phyloP scores from a whole-genome alignment of 2,329 filamentous ascomycete species.

The Clonostachys solani region DNA sequence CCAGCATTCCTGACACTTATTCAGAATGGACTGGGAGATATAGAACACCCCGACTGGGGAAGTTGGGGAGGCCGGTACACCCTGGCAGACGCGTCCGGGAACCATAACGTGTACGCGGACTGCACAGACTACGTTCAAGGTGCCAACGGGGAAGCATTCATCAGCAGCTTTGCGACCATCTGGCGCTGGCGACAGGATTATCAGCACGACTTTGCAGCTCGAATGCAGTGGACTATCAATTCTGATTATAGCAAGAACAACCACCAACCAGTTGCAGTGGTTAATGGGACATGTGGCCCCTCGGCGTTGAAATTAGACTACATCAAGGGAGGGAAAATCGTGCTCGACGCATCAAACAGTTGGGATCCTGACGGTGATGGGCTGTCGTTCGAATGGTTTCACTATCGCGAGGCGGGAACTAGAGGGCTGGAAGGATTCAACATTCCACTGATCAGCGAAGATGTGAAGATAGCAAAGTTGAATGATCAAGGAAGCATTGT shows the following conservation, averaged over 20 bases:
- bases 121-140: slow-evolving; percentile 14
- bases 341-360: slow-evolving; percentile 34
- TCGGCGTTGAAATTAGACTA: slow-evolving; percentile 27
- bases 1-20: slow-evolving; percentile 38
- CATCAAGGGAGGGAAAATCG: slow-evolving; percentile 26
- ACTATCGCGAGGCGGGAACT: slow-evolving; percentile 27
- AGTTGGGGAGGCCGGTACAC: slow-evolving; percentile 42
- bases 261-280: slow-evolving; percentile 36
- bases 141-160: slow-evolving; percentile 13
- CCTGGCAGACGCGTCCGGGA: slow-evolving; percentile 12
- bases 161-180: slow-evolving; percentile 22
- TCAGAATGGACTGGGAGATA: slow-evolving; percentile 25
- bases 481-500: neutral
- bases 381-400: slow-evolving; percentile 41
- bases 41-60: slow-evolving; percentile 38
- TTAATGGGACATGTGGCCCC: slow-evolving; percentile 31
- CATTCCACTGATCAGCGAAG: neutral
- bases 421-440: neutral
- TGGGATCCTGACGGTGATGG: slow-evolving; percentile 37
- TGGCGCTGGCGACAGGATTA: slow-evolving; percentile 33
- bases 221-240: slow-evolving; percentile 30
- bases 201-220: slow-evolving; percentile 33
- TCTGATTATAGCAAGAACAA: slow-evolving; percentile 24
- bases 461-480: neutral
- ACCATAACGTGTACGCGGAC: slow-evolving; percentile 13